Conservation (phyloP, 176 grass and related monocot genomes). For the Aegilops speltoides region DNA sequence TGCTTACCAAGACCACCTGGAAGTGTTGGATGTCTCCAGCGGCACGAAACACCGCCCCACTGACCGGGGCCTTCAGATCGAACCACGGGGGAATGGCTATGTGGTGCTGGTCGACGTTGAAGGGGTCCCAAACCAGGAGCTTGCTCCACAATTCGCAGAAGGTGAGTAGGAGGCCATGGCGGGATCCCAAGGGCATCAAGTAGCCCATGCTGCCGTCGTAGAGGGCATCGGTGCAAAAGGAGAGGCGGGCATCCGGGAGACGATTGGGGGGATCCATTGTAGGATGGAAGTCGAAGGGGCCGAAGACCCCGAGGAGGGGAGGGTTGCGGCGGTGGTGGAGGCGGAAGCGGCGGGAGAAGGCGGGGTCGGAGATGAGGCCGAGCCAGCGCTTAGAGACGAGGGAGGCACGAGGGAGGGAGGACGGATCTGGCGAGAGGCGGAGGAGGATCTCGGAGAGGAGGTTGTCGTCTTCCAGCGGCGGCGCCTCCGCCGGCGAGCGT, state of each 20-base stretch:
- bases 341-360: background rate
- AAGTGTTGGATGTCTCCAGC: background rate
- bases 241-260: too few relatives aligned
- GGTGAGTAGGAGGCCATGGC: background rate
- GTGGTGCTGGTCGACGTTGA: background rate
- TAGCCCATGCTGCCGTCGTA: too few relatives aligned
- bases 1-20: background rate
- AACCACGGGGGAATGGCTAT: background rate
- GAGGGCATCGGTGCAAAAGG: too few relatives aligned
- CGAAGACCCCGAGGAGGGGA: background rate
- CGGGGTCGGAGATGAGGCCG: background rate
- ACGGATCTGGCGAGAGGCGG: background rate
- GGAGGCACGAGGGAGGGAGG: background rate
- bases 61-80: background rate
- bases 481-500: background rate
- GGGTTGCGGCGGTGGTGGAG: background rate
- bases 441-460: background rate
- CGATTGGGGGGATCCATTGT: too few relatives aligned
- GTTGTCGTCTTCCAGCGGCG: background rate
- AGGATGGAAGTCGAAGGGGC: too few relatives aligned
- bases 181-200: background rate
- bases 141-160: background rate
- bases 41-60: background rate
- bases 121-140: background rate
- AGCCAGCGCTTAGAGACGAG: too few relatives aligned